Evolutionary conservation across 306 rosid species (phyloP), one percentile per base, ranked within the genome.

Genomic region (Luffa aegyptiaca): DNA sequence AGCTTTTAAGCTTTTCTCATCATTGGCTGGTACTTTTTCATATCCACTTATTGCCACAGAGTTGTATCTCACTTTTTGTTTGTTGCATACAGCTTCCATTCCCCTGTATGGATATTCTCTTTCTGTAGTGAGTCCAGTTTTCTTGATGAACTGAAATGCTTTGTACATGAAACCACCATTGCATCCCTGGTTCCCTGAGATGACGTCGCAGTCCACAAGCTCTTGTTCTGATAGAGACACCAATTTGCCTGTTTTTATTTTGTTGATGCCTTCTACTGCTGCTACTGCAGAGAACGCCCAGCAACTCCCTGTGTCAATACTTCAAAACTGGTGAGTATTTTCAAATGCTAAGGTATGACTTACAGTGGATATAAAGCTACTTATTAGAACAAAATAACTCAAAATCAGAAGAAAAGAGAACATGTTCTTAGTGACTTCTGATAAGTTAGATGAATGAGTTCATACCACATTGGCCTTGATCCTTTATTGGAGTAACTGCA

Each of bases 251-350:
- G 88, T 84, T 85, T 88, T 86, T 77, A 94, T 89, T 80, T 92
- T 7, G 81, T 85, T 83, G 84, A 92, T 82, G 77, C 91, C 92
- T 91, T 94, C 97, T 16, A 92, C 92, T 44, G 94, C 94, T 82
- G 93, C 93, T 65, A 90, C 93, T 0, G 94, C 84, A 18, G 93
- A 87, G 88, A 94, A 92, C 74, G 98, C 96, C 97, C 98, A 92
- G 83, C 94, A 89, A 77, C 91, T 85, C 82, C 94, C 92, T 92
- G 90, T 61, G 80, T 82, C 76, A 71, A 76, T 77, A 71, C 70
- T 56, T 80, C 79, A 46, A 33, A 33, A 81, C 65, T 45, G 36
- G 39, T 45, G n/a, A 71, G 36, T 68, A 41, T 42, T 7, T 68
- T 8, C 72, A 37, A 36, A 3, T 62, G 33, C 2, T 13, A 33